A percentile compares a stretch with the other conserved stretches of the same genome.
These are phyloP conservation scores for Talaromyces sp. DNA, from an alignment of 2,329 filamentous ascomycete genomes.

Conservation along the genomic window DNA sequence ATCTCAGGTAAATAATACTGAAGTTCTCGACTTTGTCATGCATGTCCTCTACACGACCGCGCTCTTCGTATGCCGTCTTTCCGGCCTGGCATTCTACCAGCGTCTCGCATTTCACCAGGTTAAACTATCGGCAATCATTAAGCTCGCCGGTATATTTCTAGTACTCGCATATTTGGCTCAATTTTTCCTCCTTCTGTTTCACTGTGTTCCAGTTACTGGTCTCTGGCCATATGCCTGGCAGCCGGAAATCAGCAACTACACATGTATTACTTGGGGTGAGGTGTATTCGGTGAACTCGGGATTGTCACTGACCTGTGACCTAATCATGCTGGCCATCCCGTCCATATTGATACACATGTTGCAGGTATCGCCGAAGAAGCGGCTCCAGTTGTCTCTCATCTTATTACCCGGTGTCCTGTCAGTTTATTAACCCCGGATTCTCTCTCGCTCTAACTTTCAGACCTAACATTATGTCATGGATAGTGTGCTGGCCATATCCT, in stretches of 20 bases:
- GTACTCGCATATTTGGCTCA: slow-evolving; percentile 41
- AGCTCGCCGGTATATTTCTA: background rate
- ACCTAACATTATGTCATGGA: slow-evolving; percentile 1
- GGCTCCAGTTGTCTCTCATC: slow-evolving; percentile 45
- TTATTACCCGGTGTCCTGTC: slow-evolving; percentile 46
- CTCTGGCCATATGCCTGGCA: slow-evolving; percentile 51
- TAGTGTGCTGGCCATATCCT: slow-evolving; percentile 47
- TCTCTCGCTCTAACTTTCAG: background rate
- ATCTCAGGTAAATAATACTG: slow-evolving; percentile 26
- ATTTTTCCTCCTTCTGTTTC: slow-evolving; percentile 47
- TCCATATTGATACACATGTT: slow-evolving; percentile 43
- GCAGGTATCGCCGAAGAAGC: slow-evolving; percentile 39
- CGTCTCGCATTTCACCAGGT: slow-evolving; percentile 35
- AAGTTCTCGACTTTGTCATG: slow-evolving; percentile 47
- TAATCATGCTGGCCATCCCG: slow-evolving; percentile 48
- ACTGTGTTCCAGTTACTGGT: slow-evolving; percentile 47
- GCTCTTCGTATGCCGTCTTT: slow-evolving; percentile 46
- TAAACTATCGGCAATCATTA: slow-evolving; percentile 1
- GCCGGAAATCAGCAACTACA: slow-evolving; percentile 32
- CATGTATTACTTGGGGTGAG: slow-evolving; percentile 46
- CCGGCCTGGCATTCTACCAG: slow-evolving; percentile 49
- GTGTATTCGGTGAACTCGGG: slow-evolving; percentile 49
- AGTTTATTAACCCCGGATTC: slow-evolving; percentile 13
- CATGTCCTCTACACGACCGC: slow-evolving; percentile 50
- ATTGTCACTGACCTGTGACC: slow-evolving; percentile 46